These are phyloP conservation scores for Macadamia tetraphylla DNA, from an alignment of 164 flowering plant species.

Conservation along the genomic window DNA sequence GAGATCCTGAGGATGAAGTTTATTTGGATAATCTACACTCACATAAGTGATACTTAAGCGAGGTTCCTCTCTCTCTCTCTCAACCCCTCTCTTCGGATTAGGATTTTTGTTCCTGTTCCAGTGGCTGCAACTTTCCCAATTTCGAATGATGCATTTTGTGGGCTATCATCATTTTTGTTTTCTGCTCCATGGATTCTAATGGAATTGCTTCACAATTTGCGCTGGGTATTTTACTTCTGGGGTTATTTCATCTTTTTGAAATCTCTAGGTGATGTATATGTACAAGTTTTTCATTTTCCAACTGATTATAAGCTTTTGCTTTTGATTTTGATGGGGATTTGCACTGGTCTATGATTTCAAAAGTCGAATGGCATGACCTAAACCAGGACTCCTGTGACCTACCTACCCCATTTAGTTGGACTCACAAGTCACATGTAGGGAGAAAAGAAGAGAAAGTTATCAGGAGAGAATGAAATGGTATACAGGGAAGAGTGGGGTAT, in stretches of 20 bases:
- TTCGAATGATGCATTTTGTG: neutral
- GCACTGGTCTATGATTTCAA: no score
- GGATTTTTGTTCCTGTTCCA: neutral
- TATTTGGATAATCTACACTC: slow-evolving; percentile 86
- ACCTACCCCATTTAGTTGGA: neutral
- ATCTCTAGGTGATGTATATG: no score
- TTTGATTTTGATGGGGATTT: neutral
- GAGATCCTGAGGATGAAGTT: slow-evolving; percentile 93
- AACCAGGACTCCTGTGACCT: no score
- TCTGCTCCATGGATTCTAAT: neutral
- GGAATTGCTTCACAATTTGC: neutral
- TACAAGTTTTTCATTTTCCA: no score
- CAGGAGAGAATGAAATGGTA: no score
- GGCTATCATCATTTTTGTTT: neutral
- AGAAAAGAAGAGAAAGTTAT: no score
- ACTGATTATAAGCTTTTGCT: no score
- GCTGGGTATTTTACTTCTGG: no score
- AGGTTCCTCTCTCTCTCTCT: slow-evolving; percentile 37
- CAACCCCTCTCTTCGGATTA: neutral
- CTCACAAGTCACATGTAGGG: no score
- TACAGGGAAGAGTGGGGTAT: no score
- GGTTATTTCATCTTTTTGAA: no score
- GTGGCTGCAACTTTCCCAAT: neutral
- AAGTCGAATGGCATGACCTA: no score
- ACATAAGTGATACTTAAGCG: slow-evolving; percentile 92